Percentiles rank a stretch among this genome's conserved stretches.
These are phyloP conservation scores for Lasiodiplodia hormozganensis DNA, from an alignment of 2,329 filamentous ascomycete species.

Conservation along the genomic window DNA sequence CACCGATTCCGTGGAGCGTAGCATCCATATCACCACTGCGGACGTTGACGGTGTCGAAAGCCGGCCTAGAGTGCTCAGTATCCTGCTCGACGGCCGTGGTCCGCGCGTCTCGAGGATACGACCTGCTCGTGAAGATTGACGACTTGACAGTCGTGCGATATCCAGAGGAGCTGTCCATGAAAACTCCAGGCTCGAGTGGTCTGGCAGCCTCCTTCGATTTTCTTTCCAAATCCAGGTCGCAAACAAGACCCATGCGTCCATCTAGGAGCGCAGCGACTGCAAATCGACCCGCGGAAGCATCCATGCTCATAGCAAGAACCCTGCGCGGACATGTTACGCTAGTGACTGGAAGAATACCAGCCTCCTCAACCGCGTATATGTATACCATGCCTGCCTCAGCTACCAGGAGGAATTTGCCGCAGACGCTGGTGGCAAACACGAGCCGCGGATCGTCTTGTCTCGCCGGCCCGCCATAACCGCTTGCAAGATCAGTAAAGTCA, in stretches of 20 bases:
- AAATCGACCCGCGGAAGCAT: conserved; percentile 62
- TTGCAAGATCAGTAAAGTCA: conserved; percentile 31
- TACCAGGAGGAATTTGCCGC: conserved; percentile 64
- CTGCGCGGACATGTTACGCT: conserved; percentile 63
- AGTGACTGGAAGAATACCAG: conserved; percentile 54
- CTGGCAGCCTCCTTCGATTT: background rate
- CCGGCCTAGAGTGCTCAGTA: background rate
- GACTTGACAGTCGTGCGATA: conserved; percentile 30
- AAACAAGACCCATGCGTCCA: conserved; percentile 67
- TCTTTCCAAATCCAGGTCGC: conserved; percentile 53
- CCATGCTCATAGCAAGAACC: conserved; percentile 68
- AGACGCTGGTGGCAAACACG: conserved; percentile 63
- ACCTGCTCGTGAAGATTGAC: conserved; percentile 31
- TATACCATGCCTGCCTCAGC: conserved; percentile 62
- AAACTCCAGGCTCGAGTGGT: conserved; percentile 2
- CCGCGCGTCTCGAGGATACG: background rate
- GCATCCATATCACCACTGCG: conserved; percentile 37
- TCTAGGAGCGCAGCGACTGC: conserved; percentile 66
- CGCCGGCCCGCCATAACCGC: conserved; percentile 6
- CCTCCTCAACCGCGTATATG: conserved; percentile 58
- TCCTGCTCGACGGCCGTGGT: background rate
- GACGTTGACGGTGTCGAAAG: conserved; percentile 40
- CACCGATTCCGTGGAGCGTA: conserved; percentile 36
- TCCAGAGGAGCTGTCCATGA: conserved; percentile 3
- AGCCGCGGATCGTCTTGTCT: conserved; percentile 37